These are phyloP conservation scores for Penicillium sp. DNA, from an alignment of 2,329 filamentous ascomycete species.

Conservation along the genomic window DNA sequence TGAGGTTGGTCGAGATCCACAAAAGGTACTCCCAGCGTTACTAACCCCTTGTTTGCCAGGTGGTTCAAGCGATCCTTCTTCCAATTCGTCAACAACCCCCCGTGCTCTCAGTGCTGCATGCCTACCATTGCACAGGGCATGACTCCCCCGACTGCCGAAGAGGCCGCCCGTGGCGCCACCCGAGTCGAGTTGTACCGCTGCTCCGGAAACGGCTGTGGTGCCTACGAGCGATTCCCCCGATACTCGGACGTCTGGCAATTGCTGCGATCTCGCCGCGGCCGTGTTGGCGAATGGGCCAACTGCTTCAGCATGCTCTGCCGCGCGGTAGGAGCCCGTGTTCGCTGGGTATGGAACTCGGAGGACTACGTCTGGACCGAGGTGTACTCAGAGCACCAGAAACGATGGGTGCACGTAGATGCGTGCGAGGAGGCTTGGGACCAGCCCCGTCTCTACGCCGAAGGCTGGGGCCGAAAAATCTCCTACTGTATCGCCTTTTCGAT, in stretches of 20 bases:
- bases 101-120: conserved; percentile 73
- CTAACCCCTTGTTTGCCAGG: conserved; percentile 42
- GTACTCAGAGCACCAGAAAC: conserved; percentile 85
- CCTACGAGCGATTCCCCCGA: conserved; percentile 82
- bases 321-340: conserved; percentile 80
- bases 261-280: conserved; percentile 76
- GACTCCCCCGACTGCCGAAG: conserved; percentile 79
- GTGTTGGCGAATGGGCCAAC: conserved; percentile 94
- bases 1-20: conserved; percentile 64
- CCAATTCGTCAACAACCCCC: conserved; percentile 92
- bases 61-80: conserved; percentile 98
- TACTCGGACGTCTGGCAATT: conserved; percentile 94
- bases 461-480: conserved; percentile 93
- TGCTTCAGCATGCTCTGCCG: conserved; percentile 98
- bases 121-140: conserved; percentile 79
- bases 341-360: conserved; percentile 98
- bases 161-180: conserved; percentile 79
- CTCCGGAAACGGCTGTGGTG: conserved; percentile 66
- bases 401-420: conserved; percentile 95
- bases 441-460: conserved; percentile 84
- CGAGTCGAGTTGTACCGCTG: conserved; percentile 89
- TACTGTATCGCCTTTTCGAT: conserved; percentile 97
- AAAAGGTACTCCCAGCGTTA: too few relatives aligned
- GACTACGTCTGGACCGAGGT: conserved; percentile 98
- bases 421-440: conserved; percentile 96